Evolutionary conservation across 2,329 filamentous ascomycete species (phyloP), one percentile per base, ranked within the genome.

Genomic region (Exophiala oligosperma): DNA sequence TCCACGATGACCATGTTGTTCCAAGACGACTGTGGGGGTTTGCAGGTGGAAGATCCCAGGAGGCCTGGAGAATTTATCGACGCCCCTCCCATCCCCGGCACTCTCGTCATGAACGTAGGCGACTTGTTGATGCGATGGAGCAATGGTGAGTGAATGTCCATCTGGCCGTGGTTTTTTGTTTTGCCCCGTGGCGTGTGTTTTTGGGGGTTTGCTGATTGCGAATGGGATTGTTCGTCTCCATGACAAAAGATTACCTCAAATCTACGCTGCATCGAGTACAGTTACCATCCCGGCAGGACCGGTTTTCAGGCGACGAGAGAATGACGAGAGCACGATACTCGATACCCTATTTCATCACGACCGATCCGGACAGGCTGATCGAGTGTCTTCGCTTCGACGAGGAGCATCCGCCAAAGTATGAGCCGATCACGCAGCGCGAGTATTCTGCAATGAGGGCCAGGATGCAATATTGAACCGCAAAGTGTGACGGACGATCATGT

Each of bases 291-390:
- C 64, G 72, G 0, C 64, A 70, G 8, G 71, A 77, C 59, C 69
- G 74, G 17, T 74, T 69, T 57, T 72, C 68, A 46, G 76, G 72
- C 1, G 66, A 67, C 1, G 67, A 75, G 12, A 67, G 73, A 2
- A 77, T 82, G 73, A 82, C 79, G 2, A 71, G 72, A 32, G 74
- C 77, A 21, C 72, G 84, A 12, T 86, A 83, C 61, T 85, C 83
- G 7, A 85, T 86, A 52, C 82, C 83, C 0, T 86, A 84, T 65
- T 86, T 86, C 55, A 74, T 85, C 32, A 71, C 74, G 4, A 80
- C 82, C 0, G 78, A 84, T 61, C 72, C 76, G 2, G 73, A 78
- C 44, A 72, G 76, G 2, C 69, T 80, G 7, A 80, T 86, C 52
- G 79, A 83, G 64, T 82, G 79, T 62, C 72, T 84, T 47, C 73